These are phyloP conservation scores for Tolypocladium nubicola DNA, from an alignment of 2,329 filamentous ascomycete genomes.

Conservation along the genomic window DNA sequence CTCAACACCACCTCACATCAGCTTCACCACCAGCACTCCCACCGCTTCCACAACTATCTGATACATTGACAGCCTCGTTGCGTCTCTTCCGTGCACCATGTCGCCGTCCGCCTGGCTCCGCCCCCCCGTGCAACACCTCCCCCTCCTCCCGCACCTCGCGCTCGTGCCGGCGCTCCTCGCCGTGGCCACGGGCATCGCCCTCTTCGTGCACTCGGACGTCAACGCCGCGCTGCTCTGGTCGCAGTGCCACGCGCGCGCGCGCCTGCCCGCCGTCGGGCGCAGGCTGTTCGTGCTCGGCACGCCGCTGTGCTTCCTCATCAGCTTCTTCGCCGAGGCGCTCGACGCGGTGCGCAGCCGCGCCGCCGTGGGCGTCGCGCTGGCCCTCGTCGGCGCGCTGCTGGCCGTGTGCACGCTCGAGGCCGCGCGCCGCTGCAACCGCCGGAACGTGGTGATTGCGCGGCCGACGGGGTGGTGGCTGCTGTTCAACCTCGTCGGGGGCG, in stretches of 20 bases:
- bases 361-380: slow-evolving; percentile 29
- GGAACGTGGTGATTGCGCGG: slow-evolving; percentile 23
- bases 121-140: slow-evolving; percentile 40
- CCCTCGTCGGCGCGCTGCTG: slow-evolving; percentile 34
- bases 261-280: slow-evolving; percentile 31
- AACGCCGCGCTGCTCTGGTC: slow-evolving; percentile 42
- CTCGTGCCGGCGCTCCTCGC: slow-evolving; percentile 37
- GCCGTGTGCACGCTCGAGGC: slow-evolving; percentile 40
- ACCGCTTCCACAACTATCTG: neutral
- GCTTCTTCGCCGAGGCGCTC: slow-evolving; percentile 35
- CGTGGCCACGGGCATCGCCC: slow-evolving; percentile 25
- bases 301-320: slow-evolving; percentile 37
- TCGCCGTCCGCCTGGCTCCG: slow-evolving; percentile 4
- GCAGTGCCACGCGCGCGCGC: slow-evolving; percentile 38
- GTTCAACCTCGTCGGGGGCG: slow-evolving; percentile 37
- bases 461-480: slow-evolving; percentile 34
- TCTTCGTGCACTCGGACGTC: slow-evolving; percentile 37
- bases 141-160: slow-evolving; percentile 41
- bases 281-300: slow-evolving; percentile 31
- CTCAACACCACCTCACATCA: neutral
- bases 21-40: neutral
- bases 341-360: slow-evolving; percentile 28
- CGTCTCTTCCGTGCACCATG: neutral
- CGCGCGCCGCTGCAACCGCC: slow-evolving; percentile 29
- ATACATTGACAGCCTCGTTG: neutral